Base-by-base conservation (phyloP, 352 stramenopile species). In the Phytopythium aichiense region DNA sequence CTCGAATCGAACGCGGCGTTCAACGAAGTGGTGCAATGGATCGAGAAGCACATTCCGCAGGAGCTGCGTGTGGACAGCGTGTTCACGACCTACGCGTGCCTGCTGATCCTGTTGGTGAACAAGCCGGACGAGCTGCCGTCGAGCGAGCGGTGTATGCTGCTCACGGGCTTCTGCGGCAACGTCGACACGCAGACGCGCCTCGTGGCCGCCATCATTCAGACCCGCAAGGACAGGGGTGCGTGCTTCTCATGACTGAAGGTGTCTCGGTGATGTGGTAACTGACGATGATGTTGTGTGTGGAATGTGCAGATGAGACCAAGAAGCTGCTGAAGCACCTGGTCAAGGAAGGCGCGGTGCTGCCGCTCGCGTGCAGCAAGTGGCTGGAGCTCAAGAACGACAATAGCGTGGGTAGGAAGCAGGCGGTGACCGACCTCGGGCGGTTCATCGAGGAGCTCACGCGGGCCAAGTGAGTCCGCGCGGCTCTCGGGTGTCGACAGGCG, bases 341-440 rank as follows among this genome's bases (percentile, higher is more conserved):
- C 35, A 88, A 91, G 62, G 79, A 91, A 52, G 70, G 74, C 37
- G 75, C 72, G 1, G 59, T 89, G 60, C 69, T 78, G 42, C 68
- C 68, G 3, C 69, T 69, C 4, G 78, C 83, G 33, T 81, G 90
- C 30, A 69, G 35, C 69, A 88, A 82, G 63, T 94, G 85, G 85
- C 73, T 88, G 18, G 81, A 89, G 54, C 66, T 90, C 48, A 87
- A 88, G 71, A 74, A 78, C 62, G 81, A 92, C 73, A 82, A 82
- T 78, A 91, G 78, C 74, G 74, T 79, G 56, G 73, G 66, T 72
- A 84, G 83, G 67, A 88, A 88, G 76, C 76, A 79, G 31, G 81
- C 84, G 58, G 58, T 89, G 49, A 76, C 74, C 30, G 77, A 86
- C 58, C 72, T 92, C 53, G 78, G 81, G 56, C 70, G 80, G 71